Percentiles rank a stretch among this genome's conserved stretches.
Evolutionary conservation across 768 basidiomycete species (phyloP).

Genomic region (Mycena venus): DNA sequence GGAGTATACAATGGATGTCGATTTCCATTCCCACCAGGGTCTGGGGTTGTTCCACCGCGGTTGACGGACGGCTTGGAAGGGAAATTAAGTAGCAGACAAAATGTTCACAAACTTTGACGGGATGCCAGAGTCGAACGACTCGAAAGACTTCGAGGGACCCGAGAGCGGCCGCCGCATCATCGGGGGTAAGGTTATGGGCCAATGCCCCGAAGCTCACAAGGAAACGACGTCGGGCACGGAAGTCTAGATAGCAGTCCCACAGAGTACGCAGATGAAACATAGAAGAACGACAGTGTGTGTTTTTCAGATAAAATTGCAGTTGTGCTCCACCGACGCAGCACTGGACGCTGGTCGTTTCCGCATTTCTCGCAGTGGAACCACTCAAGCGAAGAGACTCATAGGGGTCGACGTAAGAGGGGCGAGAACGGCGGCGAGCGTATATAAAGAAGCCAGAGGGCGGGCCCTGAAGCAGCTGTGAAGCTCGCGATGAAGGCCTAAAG

Average conservation of each 20-base stretch:
- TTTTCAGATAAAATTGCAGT: not conserved
- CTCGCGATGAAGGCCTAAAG: conserved; percentile 9
- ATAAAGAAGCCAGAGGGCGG: conserved; percentile 7
- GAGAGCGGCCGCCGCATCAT: not conserved
- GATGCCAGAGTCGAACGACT: not conserved
- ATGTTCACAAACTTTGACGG: not conserved
- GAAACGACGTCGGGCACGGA: not conserved
- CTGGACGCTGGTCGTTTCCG: too few relatives aligned
- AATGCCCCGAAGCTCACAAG: not conserved
- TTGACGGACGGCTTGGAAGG: not conserved
- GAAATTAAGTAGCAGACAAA: not conserved
- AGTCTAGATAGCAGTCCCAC: conserved; percentile 9
- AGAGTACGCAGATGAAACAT: not conserved
- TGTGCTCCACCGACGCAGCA: too few relatives aligned
- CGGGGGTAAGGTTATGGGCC: not conserved
- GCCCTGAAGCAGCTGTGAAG: conserved; percentile 6
- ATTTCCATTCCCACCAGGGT: not conserved
- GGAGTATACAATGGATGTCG: too few relatives aligned
- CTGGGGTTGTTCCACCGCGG: not conserved
- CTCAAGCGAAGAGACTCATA: not conserved
- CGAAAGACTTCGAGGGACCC: too few relatives aligned
- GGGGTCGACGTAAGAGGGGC: not conserved
- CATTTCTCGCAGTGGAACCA: conserved; percentile 9
- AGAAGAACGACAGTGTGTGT: not conserved
- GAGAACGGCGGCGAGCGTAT: not conserved